phyloP scores from a whole-genome alignment of 164 flowering plant genomes.

The Annona cherimola region DNA sequence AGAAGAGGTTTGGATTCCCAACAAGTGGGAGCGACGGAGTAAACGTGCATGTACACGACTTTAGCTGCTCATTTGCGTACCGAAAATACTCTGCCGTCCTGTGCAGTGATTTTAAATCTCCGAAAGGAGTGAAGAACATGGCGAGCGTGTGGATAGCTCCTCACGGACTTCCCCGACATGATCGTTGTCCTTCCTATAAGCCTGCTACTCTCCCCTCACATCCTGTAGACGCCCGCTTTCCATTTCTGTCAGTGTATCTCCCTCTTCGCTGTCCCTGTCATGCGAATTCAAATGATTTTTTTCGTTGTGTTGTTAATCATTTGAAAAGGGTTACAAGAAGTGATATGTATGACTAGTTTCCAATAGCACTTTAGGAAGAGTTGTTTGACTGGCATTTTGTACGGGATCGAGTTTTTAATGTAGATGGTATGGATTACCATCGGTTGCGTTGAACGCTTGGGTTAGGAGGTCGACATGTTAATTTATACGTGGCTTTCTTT shows the following conservation, averaged over 20 bases:
- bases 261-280: background rate
- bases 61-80: too few relatives aligned
- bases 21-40: too few relatives aligned
- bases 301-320: background rate
- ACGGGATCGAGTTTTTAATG: background rate
- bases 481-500: too few relatives aligned
- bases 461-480: background rate
- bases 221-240: background rate
- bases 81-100: too few relatives aligned
- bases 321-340: background rate
- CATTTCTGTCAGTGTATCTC: background rate
- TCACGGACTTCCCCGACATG: background rate
- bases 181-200: background rate
- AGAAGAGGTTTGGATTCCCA: too few relatives aligned
- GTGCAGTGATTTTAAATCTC: background rate
- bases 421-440: background rate
- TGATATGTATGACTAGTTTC: background rate
- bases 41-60: too few relatives aligned
- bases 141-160: background rate
- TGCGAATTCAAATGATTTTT: background rate
- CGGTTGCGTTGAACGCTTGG: background rate
- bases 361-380: background rate
- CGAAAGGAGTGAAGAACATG: background rate
- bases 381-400: background rate
- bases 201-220: background rate